A percentile compares a stretch with the other conserved stretches of the same genome.
Evolutionary conservation across 306 rosid genomes (phyloP).

Genomic region (Inga laurina): DNA sequence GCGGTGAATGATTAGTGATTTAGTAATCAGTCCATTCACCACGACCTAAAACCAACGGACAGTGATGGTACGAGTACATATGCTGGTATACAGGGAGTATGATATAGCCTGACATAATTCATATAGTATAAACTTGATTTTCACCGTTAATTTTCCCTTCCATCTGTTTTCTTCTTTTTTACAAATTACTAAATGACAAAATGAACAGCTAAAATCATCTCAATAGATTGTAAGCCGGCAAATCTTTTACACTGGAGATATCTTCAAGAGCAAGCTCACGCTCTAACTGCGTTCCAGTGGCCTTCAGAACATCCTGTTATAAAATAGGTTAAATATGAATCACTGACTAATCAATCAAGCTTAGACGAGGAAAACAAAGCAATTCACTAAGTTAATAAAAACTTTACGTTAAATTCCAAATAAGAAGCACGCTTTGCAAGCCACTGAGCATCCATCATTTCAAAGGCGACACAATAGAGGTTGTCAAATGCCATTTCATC

Average conservation of each 20-base stretch:
- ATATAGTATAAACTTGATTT: constrained; percentile 22
- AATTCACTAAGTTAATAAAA: constrained; percentile 2
- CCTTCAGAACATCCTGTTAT: constrained; percentile 76
- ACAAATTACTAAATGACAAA: constrained; percentile 14
- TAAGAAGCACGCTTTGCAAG: constrained; percentile 87
- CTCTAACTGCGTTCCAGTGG: constrained; percentile 83
- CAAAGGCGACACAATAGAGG: constrained; percentile 80
- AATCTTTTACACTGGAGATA: constrained; percentile 63
- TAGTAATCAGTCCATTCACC: too few species aligned
- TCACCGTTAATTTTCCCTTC: background rate
- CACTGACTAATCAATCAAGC: background rate
- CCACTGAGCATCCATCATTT: constrained; percentile 98
- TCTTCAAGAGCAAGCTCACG: constrained; percentile 96
- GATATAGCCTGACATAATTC: too few species aligned
- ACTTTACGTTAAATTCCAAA: constrained; percentile 87
- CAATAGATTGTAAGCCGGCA: constrained; percentile 85
- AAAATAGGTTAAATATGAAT: background rate
- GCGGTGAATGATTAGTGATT: too few species aligned
- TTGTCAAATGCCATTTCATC: constrained; percentile 93
- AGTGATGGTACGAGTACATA: background rate
- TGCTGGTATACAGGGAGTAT: constrained; percentile 21
- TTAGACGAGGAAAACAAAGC: background rate
- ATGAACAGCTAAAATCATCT: constrained; percentile 45
- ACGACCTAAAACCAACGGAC: too few species aligned
- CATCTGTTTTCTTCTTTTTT: background rate